Base-by-base conservation (phyloP, 495 filamentous ascomycete species). In the Lasiosphaeria miniovina region DNA sequence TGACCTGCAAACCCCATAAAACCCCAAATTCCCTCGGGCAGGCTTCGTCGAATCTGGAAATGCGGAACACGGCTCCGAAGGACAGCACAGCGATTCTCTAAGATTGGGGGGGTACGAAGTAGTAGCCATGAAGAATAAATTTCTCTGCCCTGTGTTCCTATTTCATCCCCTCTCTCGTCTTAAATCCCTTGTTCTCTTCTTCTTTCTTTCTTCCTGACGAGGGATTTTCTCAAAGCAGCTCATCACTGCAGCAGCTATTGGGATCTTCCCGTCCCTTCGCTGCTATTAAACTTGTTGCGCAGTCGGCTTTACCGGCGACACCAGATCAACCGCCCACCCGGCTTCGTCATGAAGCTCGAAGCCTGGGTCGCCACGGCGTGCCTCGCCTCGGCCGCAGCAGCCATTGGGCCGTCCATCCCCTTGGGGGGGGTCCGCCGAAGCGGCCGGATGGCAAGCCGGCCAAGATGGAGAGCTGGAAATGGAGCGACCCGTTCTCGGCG, bases 1-100 rank as follows among this genome's bases (percentile, higher is more conserved):
- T 41, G 8, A 8, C 38, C 38, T 41, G 1, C 7, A 8, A 41
- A 41, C 38, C 8, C 38, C 38, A 41, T 9, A 41, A 41, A 41
- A 41, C 38, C 38, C 38, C 38, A 41, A 41, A 14, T 9, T 41
- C 38, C 14, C 38, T 3, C 1, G 14, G 3, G 31, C 3, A 54
- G 31, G 17, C 32, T 17, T 34, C 49, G 54, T 70, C 68, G 34
- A 70, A 71, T 67, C 40, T 59, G 71, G 71, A 62, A 73, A 65
- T 69, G 58, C 69, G 69, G 71, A 70, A 68, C 51, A 56, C 48
- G 33, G 50, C 62, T 67, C 71, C 71, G 71, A 49, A 71, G 71
- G 71, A 73, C 71, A 73, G 60, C 71, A 49, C 58, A 61, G 57
- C 69, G 65, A 33, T 60, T 64, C 65, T 50, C 48, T 43, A n/a